Evolutionary conservation across 169 alveolate species (phyloP).

Genomic region (Eimeria mitis): DNA sequence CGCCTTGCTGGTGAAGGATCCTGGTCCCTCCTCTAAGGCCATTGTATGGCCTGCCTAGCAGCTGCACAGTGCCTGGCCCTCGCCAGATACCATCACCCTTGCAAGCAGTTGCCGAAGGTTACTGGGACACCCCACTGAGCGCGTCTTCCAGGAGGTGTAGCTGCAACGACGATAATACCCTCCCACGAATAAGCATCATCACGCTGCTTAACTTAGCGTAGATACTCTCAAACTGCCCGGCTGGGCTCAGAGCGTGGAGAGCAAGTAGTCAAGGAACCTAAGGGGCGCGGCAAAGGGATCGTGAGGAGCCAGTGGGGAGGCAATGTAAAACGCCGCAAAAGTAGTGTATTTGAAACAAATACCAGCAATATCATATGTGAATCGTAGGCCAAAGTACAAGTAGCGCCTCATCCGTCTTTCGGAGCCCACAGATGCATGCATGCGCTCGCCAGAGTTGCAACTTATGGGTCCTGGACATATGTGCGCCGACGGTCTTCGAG

Average conservation of each 20-base stretch:
- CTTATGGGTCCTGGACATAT: background rate
- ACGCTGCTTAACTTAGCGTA: background rate
- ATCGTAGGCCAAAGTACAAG: background rate
- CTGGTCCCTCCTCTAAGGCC: background rate
- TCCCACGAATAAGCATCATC: background rate
- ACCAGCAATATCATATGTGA: background rate
- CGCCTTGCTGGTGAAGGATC: background rate
- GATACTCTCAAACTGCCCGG: background rate
- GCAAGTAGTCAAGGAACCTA: background rate
- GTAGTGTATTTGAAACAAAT: background rate
- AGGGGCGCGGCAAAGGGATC: background rate
- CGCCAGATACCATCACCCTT: background rate
- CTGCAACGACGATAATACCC: background rate
- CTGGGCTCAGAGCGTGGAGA: background rate
- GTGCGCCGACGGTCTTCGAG: background rate
- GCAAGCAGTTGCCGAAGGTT: background rate
- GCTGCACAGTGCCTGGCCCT: conserved; percentile 14
- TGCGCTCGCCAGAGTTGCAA: conserved; percentile 47
- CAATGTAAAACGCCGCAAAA: background rate
- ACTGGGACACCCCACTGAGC: background rate
- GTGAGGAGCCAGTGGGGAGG: background rate
- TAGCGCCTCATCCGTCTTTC: background rate
- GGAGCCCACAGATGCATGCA: conserved; percentile 73
- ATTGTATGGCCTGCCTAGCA: background rate
- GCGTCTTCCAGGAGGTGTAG: background rate